Evolutionary conservation across 176 grass and related monocot genomes (phyloP), one percentile per base, ranked within the genome.

Genomic region (Aegilops umbellulata): DNA sequence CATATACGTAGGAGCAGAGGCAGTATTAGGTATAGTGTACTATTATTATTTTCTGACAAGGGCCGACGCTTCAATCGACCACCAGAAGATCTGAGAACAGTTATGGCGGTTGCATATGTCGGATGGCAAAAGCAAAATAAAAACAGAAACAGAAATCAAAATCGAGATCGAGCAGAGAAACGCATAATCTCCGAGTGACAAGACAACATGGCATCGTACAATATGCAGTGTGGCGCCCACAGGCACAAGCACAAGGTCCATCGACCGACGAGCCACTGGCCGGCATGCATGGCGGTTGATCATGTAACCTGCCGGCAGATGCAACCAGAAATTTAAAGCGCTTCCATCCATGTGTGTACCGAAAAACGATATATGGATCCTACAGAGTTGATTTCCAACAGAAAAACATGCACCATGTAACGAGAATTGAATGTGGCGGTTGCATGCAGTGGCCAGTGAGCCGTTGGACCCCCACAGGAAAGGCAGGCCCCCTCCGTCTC

Each of bases 251-350:
- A 47, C 78, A 47, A 31, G 25, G 16, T 65, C 72, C 25, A 75
- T 69, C 30, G 51, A 23, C 24, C 20, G 49, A 35, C 16, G 58
- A 65, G 77, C 9, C 78, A 66, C 61, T 65, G 61, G 25, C 62
- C 79, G 60, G 81, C 51, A 60, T 10, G 27, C 82, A 84, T 47
- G 82, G 71, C 42, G 46, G 27, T 36, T 77, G 71, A 17, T 76
- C 82, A 29, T 63, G 82, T 27, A 69, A 31, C 65, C 29, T 58
- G 64, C 64, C 76, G 80, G 80, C 80, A 25, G 70, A 51, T 9
- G 60, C 60, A 77, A 51, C 83, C 10, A 84, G 58, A 84, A 84
- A 84, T 76, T 84, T 31, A 76, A 64, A 10, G 70, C 82, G 13
- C 82, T 2, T 16, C 24, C 55, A 63, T 64, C 39, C 5, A 29